Evolutionary conservation across 129 eudicot genomes (phyloP).

Genomic region (Sambucus nigra): DNA sequence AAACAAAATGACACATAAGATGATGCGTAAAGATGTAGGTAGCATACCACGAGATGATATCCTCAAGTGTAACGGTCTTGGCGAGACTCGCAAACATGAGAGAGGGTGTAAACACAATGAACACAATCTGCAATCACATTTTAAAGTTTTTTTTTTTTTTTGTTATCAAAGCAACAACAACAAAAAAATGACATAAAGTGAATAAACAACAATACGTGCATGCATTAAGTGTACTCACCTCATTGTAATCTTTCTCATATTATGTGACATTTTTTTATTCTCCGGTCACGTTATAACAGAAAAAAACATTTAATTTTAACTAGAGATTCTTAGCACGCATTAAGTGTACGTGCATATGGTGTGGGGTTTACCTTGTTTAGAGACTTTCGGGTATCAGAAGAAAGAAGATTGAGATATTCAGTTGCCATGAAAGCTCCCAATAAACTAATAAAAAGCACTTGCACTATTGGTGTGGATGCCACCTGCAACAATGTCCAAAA

Average conservation of each 20-base stretch:
- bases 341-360: not conserved
- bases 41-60: slow-evolving; percentile 65
- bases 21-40: not conserved
- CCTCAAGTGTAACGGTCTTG: slow-evolving; percentile 59
- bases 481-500: slow-evolving; percentile 33
- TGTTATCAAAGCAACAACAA: not conserved
- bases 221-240: too few relatives aligned
- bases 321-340: not conserved
- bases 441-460: slow-evolving; percentile 29
- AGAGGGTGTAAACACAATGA: slow-evolving; percentile 69
- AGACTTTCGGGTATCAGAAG: slow-evolving; percentile 27
- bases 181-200: too few relatives aligned
- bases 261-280: too few relatives aligned
- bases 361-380: slow-evolving; percentile 26
- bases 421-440: slow-evolving; percentile 49
- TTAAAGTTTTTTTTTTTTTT: too few relatives aligned
- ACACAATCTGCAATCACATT: slow-evolving; percentile 50
- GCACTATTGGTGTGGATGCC: slow-evolving; percentile 43
- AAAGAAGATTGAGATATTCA: slow-evolving; percentile 27
- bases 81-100: slow-evolving; percentile 69
- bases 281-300: too few relatives aligned
- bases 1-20: not conserved
- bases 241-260: too few relatives aligned
- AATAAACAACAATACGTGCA: too few relatives aligned
- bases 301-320: too few relatives aligned